These are phyloP conservation scores for Melaleuca quinquenervia DNA, from an alignment of 345 rosid genomes.

Conservation along the genomic window DNA sequence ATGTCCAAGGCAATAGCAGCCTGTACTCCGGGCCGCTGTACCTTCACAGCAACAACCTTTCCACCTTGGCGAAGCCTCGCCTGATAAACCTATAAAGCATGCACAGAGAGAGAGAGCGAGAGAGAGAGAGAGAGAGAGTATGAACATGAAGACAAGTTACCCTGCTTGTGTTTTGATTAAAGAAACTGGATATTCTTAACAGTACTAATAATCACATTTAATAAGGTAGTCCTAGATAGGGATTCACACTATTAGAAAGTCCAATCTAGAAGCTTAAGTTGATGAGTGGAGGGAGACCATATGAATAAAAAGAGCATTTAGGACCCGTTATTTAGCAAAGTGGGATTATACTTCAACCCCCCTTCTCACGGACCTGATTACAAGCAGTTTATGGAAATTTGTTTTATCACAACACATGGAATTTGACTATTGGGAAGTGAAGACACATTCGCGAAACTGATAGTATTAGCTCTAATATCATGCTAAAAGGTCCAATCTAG, in stretches of 20 bases:
- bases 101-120: neutral
- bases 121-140: neutral
- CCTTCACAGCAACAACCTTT: conserved; percentile 79
- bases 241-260: neutral
- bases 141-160: neutral
- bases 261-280: neutral
- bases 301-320: no score
- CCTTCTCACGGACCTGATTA: neutral
- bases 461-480: no score
- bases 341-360: no score
- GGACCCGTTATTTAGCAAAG: no score
- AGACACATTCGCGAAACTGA: no score
- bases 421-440: no score
- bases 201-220: neutral
- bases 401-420: no score
- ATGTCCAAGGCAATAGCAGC: conserved; percentile 91
- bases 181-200: neutral
- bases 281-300: no score
- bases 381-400: neutral
- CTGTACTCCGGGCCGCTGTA: conserved; percentile 91
- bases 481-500: no score
- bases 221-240: neutral
- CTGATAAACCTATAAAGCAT: conserved; percentile 56
- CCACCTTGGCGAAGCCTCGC: conserved; percentile 68
- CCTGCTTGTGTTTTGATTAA: neutral